A percentile compares a stretch with the other conserved stretches of the same genome.
These are phyloP conservation scores for Aspergillus pseudotamarii DNA, from an alignment of 2,329 filamentous ascomycete species.

Conservation along the genomic window DNA sequence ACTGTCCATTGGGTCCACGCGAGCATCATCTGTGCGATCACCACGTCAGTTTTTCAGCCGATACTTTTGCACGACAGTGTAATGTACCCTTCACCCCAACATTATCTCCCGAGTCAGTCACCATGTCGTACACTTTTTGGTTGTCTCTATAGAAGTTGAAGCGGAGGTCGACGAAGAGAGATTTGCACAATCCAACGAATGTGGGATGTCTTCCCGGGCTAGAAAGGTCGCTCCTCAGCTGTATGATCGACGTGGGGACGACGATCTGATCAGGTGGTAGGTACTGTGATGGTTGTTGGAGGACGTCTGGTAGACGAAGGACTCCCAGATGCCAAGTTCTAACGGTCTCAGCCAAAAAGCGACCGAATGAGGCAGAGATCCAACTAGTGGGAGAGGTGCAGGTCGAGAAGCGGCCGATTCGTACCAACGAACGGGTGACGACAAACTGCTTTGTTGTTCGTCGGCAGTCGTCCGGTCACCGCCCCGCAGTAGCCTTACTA, in stretches of 20 bases:
- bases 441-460: conserved; percentile 29
- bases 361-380: not conserved
- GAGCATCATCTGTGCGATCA: conserved; percentile 9
- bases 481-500: conserved; percentile 20
- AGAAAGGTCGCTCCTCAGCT: not conserved
- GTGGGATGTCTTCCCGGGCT: not conserved
- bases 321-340: not conserved
- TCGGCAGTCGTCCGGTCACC: conserved; percentile 27
- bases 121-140: conserved; percentile 15
- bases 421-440: conserved; percentile 15
- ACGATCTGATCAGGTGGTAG: not conserved
- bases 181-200: not conserved
- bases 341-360: not conserved
- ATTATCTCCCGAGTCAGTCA: conserved; percentile 17
- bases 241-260: not conserved
- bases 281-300: too few species aligned
- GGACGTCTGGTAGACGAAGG: not conserved
- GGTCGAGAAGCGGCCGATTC: conserved; percentile 2
- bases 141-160: not conserved
- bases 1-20: conserved; percentile 15
- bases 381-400: not conserved
- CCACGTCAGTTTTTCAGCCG: not conserved
- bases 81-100: conserved; percentile 18
- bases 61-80: not conserved
- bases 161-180: not conserved